Evolutionary conservation across 2,329 filamentous ascomycete species (phyloP).

Genomic region (Penicillium sp.): DNA sequence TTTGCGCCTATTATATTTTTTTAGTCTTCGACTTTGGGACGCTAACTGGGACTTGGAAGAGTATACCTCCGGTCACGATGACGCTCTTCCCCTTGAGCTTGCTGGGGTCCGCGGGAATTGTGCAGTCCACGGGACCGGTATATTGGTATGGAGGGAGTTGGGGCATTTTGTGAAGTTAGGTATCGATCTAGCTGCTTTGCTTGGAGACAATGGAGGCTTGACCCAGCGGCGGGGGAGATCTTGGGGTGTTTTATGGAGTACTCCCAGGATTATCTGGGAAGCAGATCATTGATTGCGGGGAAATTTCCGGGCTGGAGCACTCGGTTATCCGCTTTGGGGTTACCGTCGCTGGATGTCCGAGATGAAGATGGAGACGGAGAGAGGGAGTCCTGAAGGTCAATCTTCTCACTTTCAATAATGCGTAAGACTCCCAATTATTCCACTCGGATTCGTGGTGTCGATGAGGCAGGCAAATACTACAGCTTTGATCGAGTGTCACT

Average conservation of each 20-base stretch:
- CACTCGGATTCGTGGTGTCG: no score
- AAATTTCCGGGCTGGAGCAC: not conserved
- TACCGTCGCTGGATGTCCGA: not conserved
- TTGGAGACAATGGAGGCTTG: not conserved
- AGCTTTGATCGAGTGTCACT: no score
- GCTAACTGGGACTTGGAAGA: not conserved
- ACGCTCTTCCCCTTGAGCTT: slow-evolving; percentile 52
- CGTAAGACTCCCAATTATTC: no score
- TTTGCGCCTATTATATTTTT: slow-evolving; percentile 27
- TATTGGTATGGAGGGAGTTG: slow-evolving; percentile 20
- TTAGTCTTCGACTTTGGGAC: not conserved
- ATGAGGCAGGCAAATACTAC: no score
- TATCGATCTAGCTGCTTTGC: not conserved
- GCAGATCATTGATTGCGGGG: slow-evolving; percentile 3
- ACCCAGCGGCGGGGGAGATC: not conserved
- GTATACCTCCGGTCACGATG: slow-evolving; percentile 51
- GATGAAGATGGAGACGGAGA: no score
- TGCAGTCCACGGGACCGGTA: slow-evolving; percentile 22
- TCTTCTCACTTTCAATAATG: no score
- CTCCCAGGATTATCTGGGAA: not conserved
- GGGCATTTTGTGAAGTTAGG: slow-evolving; percentile 8
- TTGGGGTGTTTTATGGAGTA: not conserved
- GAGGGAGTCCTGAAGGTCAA: no score
- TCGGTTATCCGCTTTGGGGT: slow-evolving; percentile 7
- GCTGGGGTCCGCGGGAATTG: slow-evolving; percentile 38